Evolutionary conservation across 768 basidiomycete species (phyloP).

Genomic region (Mycena haematopus): DNA sequence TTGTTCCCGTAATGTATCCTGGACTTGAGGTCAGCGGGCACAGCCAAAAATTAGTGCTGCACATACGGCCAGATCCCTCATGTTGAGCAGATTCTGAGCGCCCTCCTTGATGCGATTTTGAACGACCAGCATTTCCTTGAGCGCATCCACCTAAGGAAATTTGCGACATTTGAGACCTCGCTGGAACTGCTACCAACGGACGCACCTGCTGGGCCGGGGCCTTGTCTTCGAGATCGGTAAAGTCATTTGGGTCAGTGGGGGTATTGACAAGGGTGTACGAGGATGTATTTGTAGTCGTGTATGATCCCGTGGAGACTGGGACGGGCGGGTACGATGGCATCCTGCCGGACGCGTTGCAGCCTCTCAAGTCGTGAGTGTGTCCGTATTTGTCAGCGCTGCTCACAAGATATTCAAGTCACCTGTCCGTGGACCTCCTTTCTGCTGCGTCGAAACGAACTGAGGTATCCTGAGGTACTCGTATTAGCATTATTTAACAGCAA

Average conservation of each 20-base stretch:
- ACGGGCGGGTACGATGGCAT: constrained; percentile 33
- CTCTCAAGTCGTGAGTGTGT: neutral
- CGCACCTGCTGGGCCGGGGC: constrained; percentile 48
- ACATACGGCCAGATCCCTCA: constrained; percentile 40
- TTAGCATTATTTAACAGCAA: no score
- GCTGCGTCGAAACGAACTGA: no score
- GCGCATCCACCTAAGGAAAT: constrained; percentile 61
- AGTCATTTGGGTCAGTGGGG: constrained; percentile 33
- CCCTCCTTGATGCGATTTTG: constrained; percentile 90
- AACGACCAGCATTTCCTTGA: constrained; percentile 72
- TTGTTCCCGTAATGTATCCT: constrained; percentile 72
- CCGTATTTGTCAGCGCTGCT: neutral
- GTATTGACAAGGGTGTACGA: constrained; percentile 27
- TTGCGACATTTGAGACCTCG: neutral
- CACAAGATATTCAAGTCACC: no score
- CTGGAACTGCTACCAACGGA: constrained; percentile 2
- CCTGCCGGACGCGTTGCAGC: neutral
- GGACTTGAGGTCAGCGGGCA: constrained; percentile 16
- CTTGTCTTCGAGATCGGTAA: constrained; percentile 55
- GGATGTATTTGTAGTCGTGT: constrained; percentile 24
- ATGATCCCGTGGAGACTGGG: constrained; percentile 22
- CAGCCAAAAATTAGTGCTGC: constrained; percentile 4
- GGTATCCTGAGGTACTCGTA: no score
- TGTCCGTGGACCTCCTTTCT: no score
- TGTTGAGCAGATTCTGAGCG: constrained; percentile 86